Evolutionary conservation across 2,329 filamentous ascomycete genomes (phyloP).

Genomic region (Claviceps cyperi): DNA sequence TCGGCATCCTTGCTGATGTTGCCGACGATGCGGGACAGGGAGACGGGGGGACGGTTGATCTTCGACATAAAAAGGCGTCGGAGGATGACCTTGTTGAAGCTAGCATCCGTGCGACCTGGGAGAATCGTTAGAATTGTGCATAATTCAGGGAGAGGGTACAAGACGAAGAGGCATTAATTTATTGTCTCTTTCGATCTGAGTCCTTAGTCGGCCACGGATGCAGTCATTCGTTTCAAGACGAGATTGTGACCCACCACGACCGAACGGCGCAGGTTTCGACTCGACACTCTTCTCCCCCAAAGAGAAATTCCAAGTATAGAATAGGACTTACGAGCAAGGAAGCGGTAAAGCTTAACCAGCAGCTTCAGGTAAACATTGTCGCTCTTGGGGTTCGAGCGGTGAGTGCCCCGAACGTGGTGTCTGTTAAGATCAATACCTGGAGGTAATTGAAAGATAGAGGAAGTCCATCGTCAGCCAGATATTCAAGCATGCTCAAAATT

Average conservation of each 20-base stretch:
- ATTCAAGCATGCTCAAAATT: slow-evolving; percentile 47
- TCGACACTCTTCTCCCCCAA: background rate
- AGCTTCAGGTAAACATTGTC: slow-evolving; percentile 97
- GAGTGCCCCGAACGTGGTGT: slow-evolving; percentile 55
- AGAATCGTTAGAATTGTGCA: slow-evolving; percentile 3
- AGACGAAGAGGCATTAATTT: no score
- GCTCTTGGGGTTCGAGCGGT: slow-evolving; percentile 94
- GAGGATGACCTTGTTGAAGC: slow-evolving; percentile 98
- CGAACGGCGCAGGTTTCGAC: background rate
- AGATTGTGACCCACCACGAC: background rate
- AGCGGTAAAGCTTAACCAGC: slow-evolving; percentile 96
- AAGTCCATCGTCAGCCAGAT: slow-evolving; percentile 45
- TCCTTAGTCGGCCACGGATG: background rate
- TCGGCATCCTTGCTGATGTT: slow-evolving; percentile 50
- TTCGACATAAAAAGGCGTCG: slow-evolving; percentile 96
- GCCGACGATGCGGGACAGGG: slow-evolving; percentile 74
- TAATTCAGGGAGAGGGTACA: no score
- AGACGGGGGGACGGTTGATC: slow-evolving; percentile 94
- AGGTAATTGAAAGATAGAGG: slow-evolving; percentile 14
- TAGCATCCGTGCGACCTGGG: slow-evolving; percentile 81
- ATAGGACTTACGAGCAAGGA: slow-evolving; percentile 61
- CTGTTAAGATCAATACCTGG: slow-evolving; percentile 59
- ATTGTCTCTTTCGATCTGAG: no score
- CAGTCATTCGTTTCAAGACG: background rate
- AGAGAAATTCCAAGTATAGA: slow-evolving; percentile 23